Evolutionary conservation across 306 rosid species (phyloP).

Genomic region (Dryas alaskensis): DNA sequence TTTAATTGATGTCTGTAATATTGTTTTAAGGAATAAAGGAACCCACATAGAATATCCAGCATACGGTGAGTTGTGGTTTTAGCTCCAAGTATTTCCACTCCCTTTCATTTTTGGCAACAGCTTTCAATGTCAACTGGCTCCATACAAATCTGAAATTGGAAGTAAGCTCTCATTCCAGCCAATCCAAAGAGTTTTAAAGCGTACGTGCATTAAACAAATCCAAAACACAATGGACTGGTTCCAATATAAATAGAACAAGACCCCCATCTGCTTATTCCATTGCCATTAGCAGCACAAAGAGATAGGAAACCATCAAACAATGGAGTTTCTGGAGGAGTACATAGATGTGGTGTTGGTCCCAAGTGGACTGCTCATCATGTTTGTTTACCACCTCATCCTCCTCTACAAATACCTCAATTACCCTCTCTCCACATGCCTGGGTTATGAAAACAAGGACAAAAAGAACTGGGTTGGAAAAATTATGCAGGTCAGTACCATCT

Average conservation of each 20-base stretch:
- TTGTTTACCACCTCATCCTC: constrained; percentile 58
- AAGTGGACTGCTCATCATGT: constrained; percentile 54
- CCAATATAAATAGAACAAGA: not conserved
- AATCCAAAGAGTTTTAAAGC: not conserved
- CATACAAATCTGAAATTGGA: not conserved
- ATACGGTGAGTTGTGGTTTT: not conserved
- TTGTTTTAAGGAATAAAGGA: constrained; percentile 5
- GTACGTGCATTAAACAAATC: not conserved
- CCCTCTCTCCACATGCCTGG: constrained; percentile 67
- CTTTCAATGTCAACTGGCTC: not conserved
- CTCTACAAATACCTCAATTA: constrained; percentile 49
- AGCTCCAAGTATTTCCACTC: not conserved
- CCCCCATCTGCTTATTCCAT: not conserved
- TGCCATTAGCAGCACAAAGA: not conserved
- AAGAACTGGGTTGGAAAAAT: constrained; percentile 62
- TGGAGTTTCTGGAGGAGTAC: constrained; percentile 52
- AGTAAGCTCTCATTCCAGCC: not conserved
- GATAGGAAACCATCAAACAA: not conserved
- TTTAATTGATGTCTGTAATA: no score
- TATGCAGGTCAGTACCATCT: constrained; percentile 46
- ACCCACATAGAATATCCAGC: not conserved
- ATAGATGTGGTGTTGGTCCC: constrained; percentile 71
- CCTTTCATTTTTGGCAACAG: not conserved
- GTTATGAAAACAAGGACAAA: constrained; percentile 67
- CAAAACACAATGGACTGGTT: not conserved